A percentile compares a stretch with the other conserved stretches of the same genome.
Conservation (phyloP, 805 yeast species). For the Yamadazyma akitaensis region DNA sequence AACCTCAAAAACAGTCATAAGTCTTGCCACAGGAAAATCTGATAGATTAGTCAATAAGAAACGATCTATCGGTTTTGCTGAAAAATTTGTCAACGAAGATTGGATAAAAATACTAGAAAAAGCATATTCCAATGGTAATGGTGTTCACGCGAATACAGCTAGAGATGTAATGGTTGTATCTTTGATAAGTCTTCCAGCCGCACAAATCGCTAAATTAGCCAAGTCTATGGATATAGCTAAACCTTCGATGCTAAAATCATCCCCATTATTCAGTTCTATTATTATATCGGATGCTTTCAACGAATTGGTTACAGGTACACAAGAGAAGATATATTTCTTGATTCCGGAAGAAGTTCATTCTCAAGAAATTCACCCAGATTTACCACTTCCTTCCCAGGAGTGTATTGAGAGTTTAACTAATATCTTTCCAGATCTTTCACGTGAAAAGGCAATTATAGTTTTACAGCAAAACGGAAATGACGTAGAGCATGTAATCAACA, state of each 20-base stretch:
- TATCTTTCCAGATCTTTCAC: conserved; percentile 62
- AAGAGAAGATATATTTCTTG: conserved; percentile 49
- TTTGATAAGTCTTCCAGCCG: conserved; percentile 44
- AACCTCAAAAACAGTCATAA: conserved; percentile 16
- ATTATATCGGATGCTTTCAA: conserved; percentile 47
- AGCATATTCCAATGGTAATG: conserved; percentile 54
- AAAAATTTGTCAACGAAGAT: conserved; percentile 47
- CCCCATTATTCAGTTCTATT: conserved; percentile 56
- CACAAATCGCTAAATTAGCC: conserved; percentile 41
- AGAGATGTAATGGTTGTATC: conserved; percentile 53
- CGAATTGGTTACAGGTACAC: conserved; percentile 49
- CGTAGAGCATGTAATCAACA: conserved; percentile 56
- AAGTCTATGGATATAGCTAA: conserved; percentile 43
- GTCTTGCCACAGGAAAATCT: conserved; percentile 3
- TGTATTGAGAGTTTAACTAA: conserved; percentile 9
- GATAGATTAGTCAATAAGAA: conserved; percentile 23
- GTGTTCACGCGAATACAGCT: conserved; percentile 44
- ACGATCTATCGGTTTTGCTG: conserved; percentile 42
- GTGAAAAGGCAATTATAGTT: conserved; percentile 45
- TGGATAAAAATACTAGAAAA: conserved; percentile 64
- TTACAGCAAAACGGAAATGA: conserved; percentile 48
- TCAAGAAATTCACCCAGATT: not conserved
- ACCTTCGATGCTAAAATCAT: conserved; percentile 38
- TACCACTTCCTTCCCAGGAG: conserved; percentile 2
- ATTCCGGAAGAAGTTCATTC: not conserved